Base-by-base conservation (phyloP, 371 early-diverging fungal genomes). In the Syncephalastrum monosporum region DNA sequence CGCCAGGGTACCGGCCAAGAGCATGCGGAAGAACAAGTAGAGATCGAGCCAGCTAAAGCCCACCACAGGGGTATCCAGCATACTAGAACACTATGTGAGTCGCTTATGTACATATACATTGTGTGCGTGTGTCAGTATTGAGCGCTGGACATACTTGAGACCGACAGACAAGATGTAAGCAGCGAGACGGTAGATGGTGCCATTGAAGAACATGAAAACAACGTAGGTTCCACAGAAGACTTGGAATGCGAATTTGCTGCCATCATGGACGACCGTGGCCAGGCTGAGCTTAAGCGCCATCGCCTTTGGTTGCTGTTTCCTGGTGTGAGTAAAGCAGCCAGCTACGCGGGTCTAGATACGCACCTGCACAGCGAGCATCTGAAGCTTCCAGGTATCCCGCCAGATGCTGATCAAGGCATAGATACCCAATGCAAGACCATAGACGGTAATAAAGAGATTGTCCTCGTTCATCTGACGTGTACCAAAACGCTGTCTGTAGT, bases 301-400 rank as follows among this genome's bases (percentile, higher is more conserved):
- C 16, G 16, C 16, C 6, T 56, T 33, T 1, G 72, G 61, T 74
- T 74, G 74, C 74, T 74, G 38, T 23, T 2, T 2, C 8, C 38
- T 2, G 38, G 38, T 33, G 8, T 33, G 8, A 33, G 38, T 33
- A 33, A 33, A 44, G 17, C 15, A 44, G 24, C 8, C 4, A 24
- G 16, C 10, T 13, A 38, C 4, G n/a, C 13, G 4, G 50, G 21
- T 54, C 41, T 14, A 45, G 45, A 5, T 12, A 5, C 47, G 44
- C 69, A 82, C 81, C 69, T 80, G 78, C 13, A 73, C 72, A 16
- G 69, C 55, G 5, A 70, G 60, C 42, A 79, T 64, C 16, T 65
- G 53, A 17, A 77, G 47, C 46, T 70, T 51, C 33, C 67, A 64
- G 41, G 57, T 54, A 43, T 67, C 64, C 14, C 68, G 56, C 8